phyloP scores from a whole-genome alignment of 106 monocot genomes.

The Platanthera zijinensis region DNA sequence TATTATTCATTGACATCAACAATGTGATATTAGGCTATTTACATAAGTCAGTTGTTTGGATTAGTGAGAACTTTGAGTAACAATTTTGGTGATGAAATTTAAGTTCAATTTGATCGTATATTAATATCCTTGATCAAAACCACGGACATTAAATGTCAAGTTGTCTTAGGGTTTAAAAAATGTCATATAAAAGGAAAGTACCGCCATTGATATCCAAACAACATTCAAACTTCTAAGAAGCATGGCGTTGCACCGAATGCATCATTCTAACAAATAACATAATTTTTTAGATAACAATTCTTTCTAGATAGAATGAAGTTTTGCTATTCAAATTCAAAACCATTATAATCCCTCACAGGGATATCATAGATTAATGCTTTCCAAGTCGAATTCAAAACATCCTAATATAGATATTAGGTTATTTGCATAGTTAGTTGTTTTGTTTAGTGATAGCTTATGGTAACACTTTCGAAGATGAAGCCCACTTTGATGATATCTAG shows the following conservation, averaged over 20 bases:
- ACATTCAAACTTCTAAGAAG: not conserved
- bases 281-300: not conserved
- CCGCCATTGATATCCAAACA: not conserved
- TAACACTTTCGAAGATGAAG: not conserved
- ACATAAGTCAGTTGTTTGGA: not conserved
- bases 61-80: not conserved
- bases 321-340: not conserved
- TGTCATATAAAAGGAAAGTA: not conserved
- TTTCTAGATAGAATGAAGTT: not conserved
- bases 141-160: not conserved
- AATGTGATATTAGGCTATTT: too few species aligned
- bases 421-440: not conserved
- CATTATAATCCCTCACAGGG: too few species aligned
- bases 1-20: not conserved
- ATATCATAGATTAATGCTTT: too few species aligned
- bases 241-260: not conserved
- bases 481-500: too few species aligned
- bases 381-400: too few species aligned
- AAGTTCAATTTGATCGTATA: not conserved
- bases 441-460: not conserved
- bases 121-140: not conserved
- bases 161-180: not conserved
- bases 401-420: too few species aligned
- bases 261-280: not conserved
- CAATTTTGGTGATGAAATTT: not conserved